Conservation (phyloP, 2,329 filamentous ascomycete genomes). For the Colletotrichum sp. region DNA sequence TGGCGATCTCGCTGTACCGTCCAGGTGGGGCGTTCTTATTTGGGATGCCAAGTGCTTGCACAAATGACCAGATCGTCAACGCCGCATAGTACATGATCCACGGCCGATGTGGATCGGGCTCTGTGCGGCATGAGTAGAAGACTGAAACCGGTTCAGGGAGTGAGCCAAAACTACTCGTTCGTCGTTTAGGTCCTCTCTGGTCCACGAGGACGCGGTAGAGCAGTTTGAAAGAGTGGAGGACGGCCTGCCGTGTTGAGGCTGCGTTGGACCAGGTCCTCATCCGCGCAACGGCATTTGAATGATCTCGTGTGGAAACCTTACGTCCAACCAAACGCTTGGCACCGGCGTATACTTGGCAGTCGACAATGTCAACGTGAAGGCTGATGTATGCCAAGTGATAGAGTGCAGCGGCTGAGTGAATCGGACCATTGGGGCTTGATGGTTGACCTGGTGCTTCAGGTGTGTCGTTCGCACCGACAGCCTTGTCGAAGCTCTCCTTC, state of each 20-base stretch:
- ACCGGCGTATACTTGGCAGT: constrained; percentile 88
- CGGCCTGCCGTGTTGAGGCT: constrained; percentile 77
- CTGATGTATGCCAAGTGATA: constrained; percentile 90
- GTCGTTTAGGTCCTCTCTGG: constrained; percentile 42
- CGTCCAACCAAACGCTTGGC: constrained; percentile 79
- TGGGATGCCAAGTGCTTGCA: constrained; percentile 70
- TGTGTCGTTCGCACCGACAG: constrained; percentile 49
- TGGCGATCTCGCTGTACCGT: constrained; percentile 37
- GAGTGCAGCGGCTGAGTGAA: constrained; percentile 80
- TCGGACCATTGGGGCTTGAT: constrained; percentile 64
- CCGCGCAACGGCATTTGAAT: constrained; percentile 72
- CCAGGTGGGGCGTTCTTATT: constrained; percentile 9
- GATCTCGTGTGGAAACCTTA: constrained; percentile 78
- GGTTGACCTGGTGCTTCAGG: constrained; percentile 50
- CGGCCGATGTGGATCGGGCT: constrained; percentile 82
- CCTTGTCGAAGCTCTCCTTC: constrained; percentile 83
- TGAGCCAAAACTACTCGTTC: constrained; percentile 20
- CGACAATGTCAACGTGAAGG: constrained; percentile 86
- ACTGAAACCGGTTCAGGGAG: constrained; percentile 38
- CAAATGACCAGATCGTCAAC: constrained; percentile 87
- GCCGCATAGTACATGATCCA: constrained; percentile 92
- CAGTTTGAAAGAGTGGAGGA: constrained; percentile 84
- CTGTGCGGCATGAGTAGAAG: constrained; percentile 76
- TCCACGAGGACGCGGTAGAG: constrained; percentile 75
- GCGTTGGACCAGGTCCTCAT: constrained; percentile 83